Evolutionary conservation across 306 rosid genomes (phyloP), one percentile per base, ranked within the genome.

Genomic region (Medicago arabica): DNA sequence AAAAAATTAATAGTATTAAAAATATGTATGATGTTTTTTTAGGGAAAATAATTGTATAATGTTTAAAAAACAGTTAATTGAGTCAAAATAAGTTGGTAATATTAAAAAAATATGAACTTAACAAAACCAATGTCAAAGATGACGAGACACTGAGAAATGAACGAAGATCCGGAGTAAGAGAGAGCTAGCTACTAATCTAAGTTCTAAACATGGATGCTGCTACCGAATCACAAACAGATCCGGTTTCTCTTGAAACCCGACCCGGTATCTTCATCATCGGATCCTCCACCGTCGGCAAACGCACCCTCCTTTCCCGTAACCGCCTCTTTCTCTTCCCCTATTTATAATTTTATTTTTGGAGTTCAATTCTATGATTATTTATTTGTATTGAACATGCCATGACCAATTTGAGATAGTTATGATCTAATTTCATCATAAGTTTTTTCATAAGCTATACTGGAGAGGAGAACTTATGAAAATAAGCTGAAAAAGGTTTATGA

Each of bases 251-350:
- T 28, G 88, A 87, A 69, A 87, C 70, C 58, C 87, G 92, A 69
- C 97, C 98, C 2, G 91, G 85, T 60, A 79, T 91, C 75, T 78
- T 91, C 75, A 44, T 93, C 12, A 57, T 93, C 14, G 98, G 98
- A 69, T 77, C 91, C 72, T 78, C 98, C 76, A 86, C 79, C 67
- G 97, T 87, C 47, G 97, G 91, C 85, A 91, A 93, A 83, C 92
- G 91, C 79, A 88, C 96, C 16, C 90, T 93, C 50, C 70, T 91
- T 18, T 93, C 96, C 43, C 90, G 97, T 93, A 87, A 69, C 71
- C 39, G 4, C 49, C 69, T 21, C 58, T 70, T 36, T 36, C 54
- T 3, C 31, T 28, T 28, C 4, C 31, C 0, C 4, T 28, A 2
- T 25, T 25, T 25, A 25, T 28, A 3, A 0, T 28, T 28, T 28